Evolutionary conservation across 176 grass and related monocot species (phyloP), one percentile per base, ranked within the genome.

Genomic region (Paspalum vaginatum): DNA sequence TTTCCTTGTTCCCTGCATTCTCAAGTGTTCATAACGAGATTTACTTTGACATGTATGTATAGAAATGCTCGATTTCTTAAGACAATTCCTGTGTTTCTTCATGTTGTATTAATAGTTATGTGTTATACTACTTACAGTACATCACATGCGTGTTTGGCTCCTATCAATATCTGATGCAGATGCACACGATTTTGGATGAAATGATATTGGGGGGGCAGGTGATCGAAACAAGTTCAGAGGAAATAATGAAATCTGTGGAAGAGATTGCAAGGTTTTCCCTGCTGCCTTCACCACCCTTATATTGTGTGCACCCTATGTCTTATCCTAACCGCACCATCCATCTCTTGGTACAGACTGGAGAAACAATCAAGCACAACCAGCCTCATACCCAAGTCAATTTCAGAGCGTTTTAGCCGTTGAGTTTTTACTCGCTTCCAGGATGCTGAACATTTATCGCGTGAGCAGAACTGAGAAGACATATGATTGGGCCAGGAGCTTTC

Each of bases 201-300:
- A 98, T 98, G 75, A 93, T 98, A 83, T 61, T 95, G 32, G 90
- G 96, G 15, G 96, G 96, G 32, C 92, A 91, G 73, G 96, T 98
- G 24, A 85, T 91, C 60, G 92, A 98, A 87, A 98, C 96, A 51
- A 95, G 87, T 77, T 95, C 86, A 24, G 96, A 89, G 70, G 75
- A 91, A 78, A 90, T 95, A 74, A 40, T 93, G 80, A 89, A 81
- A 84, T 87, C 84, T 11, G 88, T 94, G 32, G 92, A 94, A 55
- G 95, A 98, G 68, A 94, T 94, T 63, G 69, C 55, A 21, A 92
- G 92, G 92, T 91, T 67, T 27, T 86, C 18, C 65, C 49, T 24
- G 45, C 20, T 49, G n/a, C 39, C 42, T 74, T 74, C 22, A 18
- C 24, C 2, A 8, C 25, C 56, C 70, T 68, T 76, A 25, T 87